These are phyloP conservation scores for Vitellaria paradoxa DNA, from an alignment of 179 eudicot species.

Conservation along the genomic window DNA sequence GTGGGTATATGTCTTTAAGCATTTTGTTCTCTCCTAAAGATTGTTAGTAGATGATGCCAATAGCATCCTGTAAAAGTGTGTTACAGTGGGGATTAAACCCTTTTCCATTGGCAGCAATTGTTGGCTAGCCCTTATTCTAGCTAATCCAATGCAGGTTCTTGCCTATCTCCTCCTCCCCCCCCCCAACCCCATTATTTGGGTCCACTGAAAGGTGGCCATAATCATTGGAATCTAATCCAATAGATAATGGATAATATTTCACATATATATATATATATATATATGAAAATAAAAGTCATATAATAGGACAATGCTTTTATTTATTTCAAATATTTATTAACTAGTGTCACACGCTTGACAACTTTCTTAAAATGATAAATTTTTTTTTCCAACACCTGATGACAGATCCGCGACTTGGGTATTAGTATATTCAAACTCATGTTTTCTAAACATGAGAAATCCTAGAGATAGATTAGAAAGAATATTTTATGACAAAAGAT, in stretches of 20 bases:
- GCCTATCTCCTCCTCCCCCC: too few relatives aligned
- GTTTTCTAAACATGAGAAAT: neutral
- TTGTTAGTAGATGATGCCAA: constrained; percentile 14
- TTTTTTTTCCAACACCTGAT: too few relatives aligned
- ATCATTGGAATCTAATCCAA: constrained; percentile 9
- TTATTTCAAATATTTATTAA: too few relatives aligned
- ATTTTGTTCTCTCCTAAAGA: neutral
- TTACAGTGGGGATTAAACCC: neutral
- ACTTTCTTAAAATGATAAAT: too few relatives aligned
- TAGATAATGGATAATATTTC: neutral
- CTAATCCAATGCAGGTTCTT: neutral
- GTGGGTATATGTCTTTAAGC: constrained; percentile 23
- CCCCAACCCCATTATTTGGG: neutral
- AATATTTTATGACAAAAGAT: too few relatives aligned
- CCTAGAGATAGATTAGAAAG: too few relatives aligned
- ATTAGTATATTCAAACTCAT: neutral
- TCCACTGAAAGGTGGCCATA: neutral
- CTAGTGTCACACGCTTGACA: too few relatives aligned
- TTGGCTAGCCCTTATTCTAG: too few relatives aligned
- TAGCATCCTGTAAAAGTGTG: constrained; percentile 8
- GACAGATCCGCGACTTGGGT: too few relatives aligned
- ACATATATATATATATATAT: too few relatives aligned
- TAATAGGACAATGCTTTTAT: too few relatives aligned
- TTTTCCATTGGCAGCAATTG: neutral
- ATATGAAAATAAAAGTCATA: neutral